Percentiles rank a stretch among this genome's conserved stretches.
phyloP scores from a whole-genome alignment of 805 yeast species.

The Clavispora asparagi region DNA sequence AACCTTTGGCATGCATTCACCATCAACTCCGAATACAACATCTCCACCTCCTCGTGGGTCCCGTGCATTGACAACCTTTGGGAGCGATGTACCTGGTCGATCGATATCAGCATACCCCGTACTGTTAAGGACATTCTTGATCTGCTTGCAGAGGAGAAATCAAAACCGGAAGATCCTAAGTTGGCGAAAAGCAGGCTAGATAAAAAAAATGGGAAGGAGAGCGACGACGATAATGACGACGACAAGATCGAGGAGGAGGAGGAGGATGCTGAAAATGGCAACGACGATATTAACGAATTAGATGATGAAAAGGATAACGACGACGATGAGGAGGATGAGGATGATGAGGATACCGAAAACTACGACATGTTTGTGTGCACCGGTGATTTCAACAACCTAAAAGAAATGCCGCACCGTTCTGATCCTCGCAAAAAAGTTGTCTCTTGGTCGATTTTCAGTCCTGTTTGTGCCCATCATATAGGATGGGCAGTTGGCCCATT shows the following conservation, averaged over 20 bases:
- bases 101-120: constrained; percentile 80
- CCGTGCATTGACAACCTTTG: constrained; percentile 90
- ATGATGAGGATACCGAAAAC: constrained; percentile 42
- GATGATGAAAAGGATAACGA: neutral
- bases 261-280: neutral
- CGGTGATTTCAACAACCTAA: constrained; percentile 63
- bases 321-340: constrained; percentile 37
- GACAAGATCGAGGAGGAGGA: constrained; percentile 2
- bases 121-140: constrained; percentile 67
- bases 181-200: constrained; percentile 3
- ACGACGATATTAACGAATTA: neutral
- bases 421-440: constrained; percentile 73
- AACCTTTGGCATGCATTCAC: constrained; percentile 83
- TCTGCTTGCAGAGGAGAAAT: constrained; percentile 21
- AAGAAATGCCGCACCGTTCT: constrained; percentile 69
- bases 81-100: constrained; percentile 89
- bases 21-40: constrained; percentile 66
- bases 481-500: constrained; percentile 96
- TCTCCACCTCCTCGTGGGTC: constrained; percentile 93
- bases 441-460: constrained; percentile 68
- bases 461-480: constrained; percentile 88
- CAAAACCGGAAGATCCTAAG: constrained; percentile 13
- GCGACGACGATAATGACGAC: constrained; percentile 3
- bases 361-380: constrained; percentile 59
- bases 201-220: neutral